These are phyloP conservation scores for Coniophora puteana DNA, from an alignment of 1,284 basidiomycete species.

Conservation along the genomic window DNA sequence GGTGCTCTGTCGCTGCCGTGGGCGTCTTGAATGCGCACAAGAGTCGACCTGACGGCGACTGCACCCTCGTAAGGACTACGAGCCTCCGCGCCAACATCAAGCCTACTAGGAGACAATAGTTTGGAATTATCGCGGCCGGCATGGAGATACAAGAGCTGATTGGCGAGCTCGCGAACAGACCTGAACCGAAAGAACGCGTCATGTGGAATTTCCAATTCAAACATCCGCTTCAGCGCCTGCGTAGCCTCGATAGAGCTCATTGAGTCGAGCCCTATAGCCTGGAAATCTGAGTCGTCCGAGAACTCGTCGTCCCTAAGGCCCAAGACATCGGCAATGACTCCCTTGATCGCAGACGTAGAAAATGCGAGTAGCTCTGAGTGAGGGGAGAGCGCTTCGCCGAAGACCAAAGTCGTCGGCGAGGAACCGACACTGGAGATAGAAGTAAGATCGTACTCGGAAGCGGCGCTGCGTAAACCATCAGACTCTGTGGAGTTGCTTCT, in stretches of 20 bases:
- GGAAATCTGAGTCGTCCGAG: conserved; percentile 40
- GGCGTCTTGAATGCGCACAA: conserved; percentile 34
- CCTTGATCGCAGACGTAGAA: conserved; percentile 28
- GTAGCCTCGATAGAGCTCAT: conserved; percentile 59
- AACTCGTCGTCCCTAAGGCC: conserved; percentile 39
- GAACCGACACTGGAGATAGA: conserved; percentile 22
- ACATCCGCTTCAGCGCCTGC: conserved; percentile 38
- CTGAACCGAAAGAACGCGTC: too few species aligned
- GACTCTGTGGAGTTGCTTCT: conserved; percentile 18
- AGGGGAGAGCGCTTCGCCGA: conserved; percentile 22
- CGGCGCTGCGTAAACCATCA: conserved; percentile 4
- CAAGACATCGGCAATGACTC: conserved; percentile 45
- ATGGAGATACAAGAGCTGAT: conserved; percentile 28
- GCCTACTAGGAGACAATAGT: too few species aligned
- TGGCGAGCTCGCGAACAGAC: too few species aligned
- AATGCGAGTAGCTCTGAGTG: conserved; percentile 12
- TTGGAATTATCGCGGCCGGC: too few species aligned
- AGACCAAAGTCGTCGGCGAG: conserved; percentile 36
- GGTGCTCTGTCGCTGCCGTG: conserved; percentile 27
- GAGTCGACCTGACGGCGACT: neutral
- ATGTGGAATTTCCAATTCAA: conserved; percentile 35
- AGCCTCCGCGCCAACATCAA: too few species aligned
- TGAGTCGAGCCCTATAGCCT: conserved; percentile 54
- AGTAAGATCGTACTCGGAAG: conserved; percentile 6
- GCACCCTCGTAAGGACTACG: neutral